Base-by-base conservation (phyloP, 1,139 yeast species). In the Pichia sp. region DNA sequence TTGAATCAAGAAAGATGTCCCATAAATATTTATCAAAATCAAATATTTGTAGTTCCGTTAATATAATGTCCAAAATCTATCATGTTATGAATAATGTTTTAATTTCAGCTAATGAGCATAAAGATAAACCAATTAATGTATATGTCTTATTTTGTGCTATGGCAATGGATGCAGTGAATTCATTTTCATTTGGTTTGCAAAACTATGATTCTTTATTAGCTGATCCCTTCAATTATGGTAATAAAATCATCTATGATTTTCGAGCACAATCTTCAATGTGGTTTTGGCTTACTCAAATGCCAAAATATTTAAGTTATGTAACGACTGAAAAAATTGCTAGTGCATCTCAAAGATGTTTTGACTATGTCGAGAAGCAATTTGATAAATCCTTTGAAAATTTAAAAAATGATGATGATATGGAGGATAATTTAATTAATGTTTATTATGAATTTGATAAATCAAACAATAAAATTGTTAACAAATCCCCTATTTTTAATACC, bases 131-230 rank as follows among this genome's bases (percentile, higher is more conserved):
- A 10, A 70, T 83, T 33, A 87, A 84, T 49, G 83, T 81, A 0
- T 82, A 80, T 61, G 73, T 80, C 16, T 64, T 84, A 22, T 84
- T 83, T 71, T 83, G 83, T 19, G 72, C 84, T 18, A 71, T 84
- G 60, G 90, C 93, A 2, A 79, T 84, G 81, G 90, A 84, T 60
- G 84, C 81, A 5, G 81, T 83, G 1, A 76, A 84, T 2, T 75
- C 77, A 16, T 81, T 83, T 63, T 82, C 83, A 53, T 73, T 83
- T 55, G 91, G 91, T 0, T 59, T 65, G 0, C 67, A 69, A 14
- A 71, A 72, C 51, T 76, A 79, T 28, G 52, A 45, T 3, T 51
- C 68, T 7, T 48, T 66, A 30, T 47, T 67, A 30, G 52, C 49
- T 6, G 68, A 66, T 48, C 67, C 67, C 2, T 57, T 60, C 36